These are phyloP conservation scores for Oryza rufipogon DNA, from an alignment of 176 grass and related monocot genomes.

Conservation along the genomic window DNA sequence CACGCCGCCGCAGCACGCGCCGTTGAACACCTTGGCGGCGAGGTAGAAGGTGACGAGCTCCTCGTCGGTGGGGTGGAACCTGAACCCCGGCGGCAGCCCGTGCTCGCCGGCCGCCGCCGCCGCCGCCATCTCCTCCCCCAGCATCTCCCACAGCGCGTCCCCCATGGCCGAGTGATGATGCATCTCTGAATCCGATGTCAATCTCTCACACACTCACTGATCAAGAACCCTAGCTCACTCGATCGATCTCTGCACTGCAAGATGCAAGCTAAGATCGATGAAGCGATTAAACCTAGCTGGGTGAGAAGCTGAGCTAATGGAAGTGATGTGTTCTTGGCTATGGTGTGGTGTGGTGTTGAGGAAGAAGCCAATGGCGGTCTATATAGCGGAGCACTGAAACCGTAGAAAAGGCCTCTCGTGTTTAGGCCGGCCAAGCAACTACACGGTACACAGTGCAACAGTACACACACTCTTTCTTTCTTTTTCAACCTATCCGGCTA, in stretches of 20 bases:
- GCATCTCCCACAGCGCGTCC: constrained; percentile 75
- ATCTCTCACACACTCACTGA: no score
- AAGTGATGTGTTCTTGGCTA: constrained; percentile 17
- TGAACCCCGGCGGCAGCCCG: constrained; percentile 87
- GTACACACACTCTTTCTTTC: no score
- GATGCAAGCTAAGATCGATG: background rate
- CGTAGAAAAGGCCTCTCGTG: constrained; percentile 20
- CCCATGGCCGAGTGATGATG: constrained; percentile 60
- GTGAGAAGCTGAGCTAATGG: background rate
- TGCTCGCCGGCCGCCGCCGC: constrained; percentile 49
- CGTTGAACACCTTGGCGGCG: constrained; percentile 89
- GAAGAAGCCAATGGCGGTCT: constrained; percentile 29
- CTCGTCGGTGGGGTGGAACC: constrained; percentile 97
- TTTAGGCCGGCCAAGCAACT: constrained; percentile 26
- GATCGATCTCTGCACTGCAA: background rate
- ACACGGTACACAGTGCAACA: background rate
- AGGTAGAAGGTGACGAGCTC: constrained; percentile 97
- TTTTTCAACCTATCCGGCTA: no score
- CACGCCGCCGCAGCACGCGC: constrained; percentile 72
- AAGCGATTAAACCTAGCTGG: background rate
- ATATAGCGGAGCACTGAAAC: constrained; percentile 69
- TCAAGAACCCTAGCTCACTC: background rate
- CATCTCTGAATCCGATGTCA: background rate
- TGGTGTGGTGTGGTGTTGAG: constrained; percentile 31
- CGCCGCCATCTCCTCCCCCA: constrained; percentile 66